Evolutionary conservation across 202 grass and related monocot genomes (phyloP).

Genomic region (Hordeum pubiflorum): DNA sequence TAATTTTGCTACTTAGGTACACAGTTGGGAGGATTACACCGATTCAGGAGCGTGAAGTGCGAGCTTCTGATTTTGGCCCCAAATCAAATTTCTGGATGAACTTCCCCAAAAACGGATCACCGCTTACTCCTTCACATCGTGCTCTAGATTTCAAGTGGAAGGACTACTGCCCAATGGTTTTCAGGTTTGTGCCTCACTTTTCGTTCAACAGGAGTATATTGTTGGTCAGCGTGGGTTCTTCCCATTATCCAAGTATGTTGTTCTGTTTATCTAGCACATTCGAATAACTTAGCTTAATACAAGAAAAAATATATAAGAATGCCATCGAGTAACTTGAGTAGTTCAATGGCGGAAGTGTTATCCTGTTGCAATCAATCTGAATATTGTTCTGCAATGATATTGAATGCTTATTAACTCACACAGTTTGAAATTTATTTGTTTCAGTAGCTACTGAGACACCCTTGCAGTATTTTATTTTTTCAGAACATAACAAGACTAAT

Average conservation of each 20-base stretch:
- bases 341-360: neutral
- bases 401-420: neutral
- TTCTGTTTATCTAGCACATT: neutral
- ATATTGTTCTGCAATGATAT: neutral
- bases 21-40: constrained; percentile 96
- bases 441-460: neutral
- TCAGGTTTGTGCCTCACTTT: constrained; percentile 50
- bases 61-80: constrained; percentile 77
- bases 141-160: constrained; percentile 99
- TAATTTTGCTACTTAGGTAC: constrained; percentile 46
- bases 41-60: constrained; percentile 76
- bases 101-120: constrained; percentile 82
- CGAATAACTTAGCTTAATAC: neutral
- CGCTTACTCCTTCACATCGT: constrained; percentile 71
- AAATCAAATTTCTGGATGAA: constrained; percentile 95
- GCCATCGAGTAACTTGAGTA: neutral
- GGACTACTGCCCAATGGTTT: constrained; percentile 95
- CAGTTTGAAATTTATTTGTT: neutral
- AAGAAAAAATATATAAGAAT: neutral
- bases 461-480: neutral
- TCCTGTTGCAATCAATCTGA: neutral
- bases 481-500: neutral
- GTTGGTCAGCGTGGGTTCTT: neutral
- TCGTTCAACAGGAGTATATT: neutral
- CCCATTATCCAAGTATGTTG: neutral